Conservation (phyloP, 805 yeast species). For the Hanseniaspora occidentalis region DNA sequence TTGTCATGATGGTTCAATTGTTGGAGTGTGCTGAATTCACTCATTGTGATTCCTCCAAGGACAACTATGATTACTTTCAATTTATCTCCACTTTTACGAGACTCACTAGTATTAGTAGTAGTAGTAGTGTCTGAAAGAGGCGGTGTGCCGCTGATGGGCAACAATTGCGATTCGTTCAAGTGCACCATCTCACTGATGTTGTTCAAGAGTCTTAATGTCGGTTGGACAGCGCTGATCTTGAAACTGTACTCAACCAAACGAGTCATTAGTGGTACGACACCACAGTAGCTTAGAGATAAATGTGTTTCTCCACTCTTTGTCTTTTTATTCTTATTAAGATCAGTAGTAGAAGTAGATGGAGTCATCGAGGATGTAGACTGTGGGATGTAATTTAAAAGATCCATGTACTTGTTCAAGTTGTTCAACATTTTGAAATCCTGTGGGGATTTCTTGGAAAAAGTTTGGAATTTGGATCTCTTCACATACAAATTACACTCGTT, state of each 20-base stretch:
- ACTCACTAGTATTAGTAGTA: neutral
- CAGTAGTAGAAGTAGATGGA: too few relatives aligned
- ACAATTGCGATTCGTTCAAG: conserved; percentile 3
- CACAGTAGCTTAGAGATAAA: conserved; percentile 55
- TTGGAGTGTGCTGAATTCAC: conserved; percentile 67
- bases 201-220: conserved; percentile 8
- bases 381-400: neutral
- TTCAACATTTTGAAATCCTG: neutral
- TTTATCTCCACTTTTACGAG: neutral
- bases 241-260: conserved; percentile 45
- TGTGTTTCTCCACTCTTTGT: neutral
- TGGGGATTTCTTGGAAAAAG: neutral
- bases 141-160: conserved; percentile 2
- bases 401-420: neutral
- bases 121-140: neutral
- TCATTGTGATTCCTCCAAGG: conserved; percentile 77
- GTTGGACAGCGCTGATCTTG: conserved; percentile 1
- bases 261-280: conserved; percentile 64
- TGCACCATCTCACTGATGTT: conserved; percentile 6
- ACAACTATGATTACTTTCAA: conserved; percentile 35
- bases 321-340: too few relatives aligned
- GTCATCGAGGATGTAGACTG: too few relatives aligned
- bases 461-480: neutral
- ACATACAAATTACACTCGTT: neutral
- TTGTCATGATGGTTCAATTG: conserved; percentile 25